Conservation (phyloP, 176 grass and related monocot genomes). For the Paspalum notatum region DNA sequence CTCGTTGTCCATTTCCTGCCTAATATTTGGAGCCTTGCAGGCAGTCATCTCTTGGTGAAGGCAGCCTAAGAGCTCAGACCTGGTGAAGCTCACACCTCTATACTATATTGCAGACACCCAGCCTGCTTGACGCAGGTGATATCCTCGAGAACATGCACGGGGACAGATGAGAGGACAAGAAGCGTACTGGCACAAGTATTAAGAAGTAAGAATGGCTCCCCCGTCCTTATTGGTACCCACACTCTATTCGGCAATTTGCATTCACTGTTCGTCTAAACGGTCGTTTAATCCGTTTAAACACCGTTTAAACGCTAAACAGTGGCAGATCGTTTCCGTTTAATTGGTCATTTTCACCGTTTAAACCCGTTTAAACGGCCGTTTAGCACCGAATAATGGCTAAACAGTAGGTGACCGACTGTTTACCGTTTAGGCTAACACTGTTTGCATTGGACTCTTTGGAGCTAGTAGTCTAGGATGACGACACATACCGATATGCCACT, state of each 20-base stretch:
- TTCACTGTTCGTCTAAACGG: too few species aligned
- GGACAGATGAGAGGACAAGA: conserved; percentile 43
- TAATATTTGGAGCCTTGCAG: conserved; percentile 17
- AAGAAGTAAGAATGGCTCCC: not conserved
- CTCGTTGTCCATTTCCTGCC: conserved; percentile 1
- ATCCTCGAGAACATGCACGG: conserved; percentile 14
- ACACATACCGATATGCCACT: too few species aligned
- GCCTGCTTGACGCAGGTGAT: not conserved
- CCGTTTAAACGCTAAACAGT: too few species aligned
- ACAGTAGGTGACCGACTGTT: too few species aligned
- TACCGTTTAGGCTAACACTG: too few species aligned
- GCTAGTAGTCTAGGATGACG: too few species aligned
- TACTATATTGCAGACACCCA: conserved; percentile 1
- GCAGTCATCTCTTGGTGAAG: conserved; percentile 50
- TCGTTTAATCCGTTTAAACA: too few species aligned
- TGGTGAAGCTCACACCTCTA: conserved; percentile 32
- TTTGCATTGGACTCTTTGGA: not conserved
- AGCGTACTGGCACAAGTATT: conserved; percentile 16
- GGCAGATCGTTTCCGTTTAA: too few species aligned
- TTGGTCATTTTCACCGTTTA: too few species aligned
- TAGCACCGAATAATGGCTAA: too few species aligned
- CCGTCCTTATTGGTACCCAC: conserved; percentile 3
- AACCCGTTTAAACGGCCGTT: too few species aligned
- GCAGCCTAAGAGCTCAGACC: conserved; percentile 28
- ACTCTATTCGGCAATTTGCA: conserved; percentile 1